Evolutionary conservation across 1,284 basidiomycete species (phyloP).

Genomic region (Pascua sp.): DNA sequence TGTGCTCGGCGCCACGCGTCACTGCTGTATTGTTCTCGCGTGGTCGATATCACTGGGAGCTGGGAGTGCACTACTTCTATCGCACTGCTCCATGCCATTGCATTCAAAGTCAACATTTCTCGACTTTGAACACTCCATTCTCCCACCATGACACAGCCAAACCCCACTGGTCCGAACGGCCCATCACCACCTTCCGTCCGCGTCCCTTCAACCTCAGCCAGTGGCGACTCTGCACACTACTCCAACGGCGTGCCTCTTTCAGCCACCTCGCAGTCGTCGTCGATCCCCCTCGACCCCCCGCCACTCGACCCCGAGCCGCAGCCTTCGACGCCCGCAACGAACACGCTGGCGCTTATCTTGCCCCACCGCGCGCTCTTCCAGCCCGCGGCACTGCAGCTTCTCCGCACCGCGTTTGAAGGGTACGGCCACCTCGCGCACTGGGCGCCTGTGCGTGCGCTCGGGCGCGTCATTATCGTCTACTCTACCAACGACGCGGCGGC

Average conservation of each 20-base stretch:
- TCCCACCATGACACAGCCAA: too few relatives aligned
- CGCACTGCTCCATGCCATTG: too few relatives aligned
- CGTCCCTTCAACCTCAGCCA: too few relatives aligned
- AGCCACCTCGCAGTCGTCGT: slow-evolving; percentile 1
- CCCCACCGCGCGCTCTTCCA: slow-evolving; percentile 66
- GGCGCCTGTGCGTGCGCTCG: slow-evolving; percentile 77
- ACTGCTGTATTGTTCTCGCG: too few relatives aligned
- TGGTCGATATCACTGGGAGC: too few relatives aligned
- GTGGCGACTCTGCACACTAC: not conserved
- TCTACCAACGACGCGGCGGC: slow-evolving; percentile 52
- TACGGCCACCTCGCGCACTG: slow-evolving; percentile 78
- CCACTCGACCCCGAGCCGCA: slow-evolving; percentile 12
- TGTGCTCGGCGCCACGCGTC: too few relatives aligned
- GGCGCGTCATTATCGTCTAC: slow-evolving; percentile 76
- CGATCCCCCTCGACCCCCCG: slow-evolving; percentile 17
- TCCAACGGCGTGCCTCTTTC: not conserved
- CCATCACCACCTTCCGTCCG: too few relatives aligned
- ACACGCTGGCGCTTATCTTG: slow-evolving; percentile 65
- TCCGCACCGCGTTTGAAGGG: slow-evolving; percentile 64
- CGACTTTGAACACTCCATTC: too few relatives aligned
- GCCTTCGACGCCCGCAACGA: slow-evolving; percentile 51
- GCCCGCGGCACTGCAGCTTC: slow-evolving; percentile 62
- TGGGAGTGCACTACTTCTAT: too few relatives aligned
- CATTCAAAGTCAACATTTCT: too few relatives aligned
- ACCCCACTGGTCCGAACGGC: too few relatives aligned